These are phyloP conservation scores for Neonectria faginata DNA, from an alignment of 2,329 filamentous ascomycete genomes.

Conservation along the genomic window DNA sequence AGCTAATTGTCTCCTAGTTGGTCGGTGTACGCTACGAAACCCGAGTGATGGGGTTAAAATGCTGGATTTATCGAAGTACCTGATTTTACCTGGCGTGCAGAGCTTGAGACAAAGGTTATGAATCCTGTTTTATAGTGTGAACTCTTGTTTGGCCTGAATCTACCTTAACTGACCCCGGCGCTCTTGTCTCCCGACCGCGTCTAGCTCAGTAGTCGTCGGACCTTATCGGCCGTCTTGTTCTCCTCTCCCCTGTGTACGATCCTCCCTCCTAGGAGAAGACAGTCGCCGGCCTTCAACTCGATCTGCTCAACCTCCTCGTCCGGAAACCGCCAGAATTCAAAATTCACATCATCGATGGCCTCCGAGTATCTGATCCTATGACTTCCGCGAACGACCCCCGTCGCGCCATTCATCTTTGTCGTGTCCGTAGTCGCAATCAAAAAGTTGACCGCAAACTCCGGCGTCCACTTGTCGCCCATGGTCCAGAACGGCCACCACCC, in stretches of 20 bases:
- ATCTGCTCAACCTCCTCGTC: no score
- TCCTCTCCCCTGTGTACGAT: not conserved
- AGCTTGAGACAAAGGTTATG: no score
- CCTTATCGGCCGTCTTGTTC: not conserved
- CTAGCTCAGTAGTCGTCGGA: not conserved
- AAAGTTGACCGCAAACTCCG: not conserved
- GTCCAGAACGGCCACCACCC: not conserved
- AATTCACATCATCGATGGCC: not conserved
- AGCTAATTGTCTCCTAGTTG: constrained; percentile 14
- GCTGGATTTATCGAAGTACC: no score
- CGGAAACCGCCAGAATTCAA: no score
- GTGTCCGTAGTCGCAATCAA: not conserved
- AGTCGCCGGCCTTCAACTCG: not conserved
- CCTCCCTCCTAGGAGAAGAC: not conserved
- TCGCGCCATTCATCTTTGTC: not conserved
- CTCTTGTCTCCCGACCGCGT: no score
- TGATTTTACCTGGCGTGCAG: no score
- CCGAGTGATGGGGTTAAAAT: not conserved
- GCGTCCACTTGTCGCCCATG: not conserved
- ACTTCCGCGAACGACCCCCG: not conserved
- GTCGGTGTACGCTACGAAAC: constrained; percentile 21
- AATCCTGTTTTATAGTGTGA: no score
- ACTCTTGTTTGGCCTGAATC: no score
- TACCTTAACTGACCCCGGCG: no score
- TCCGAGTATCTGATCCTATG: not conserved